phyloP scores from a whole-genome alignment of 2,329 filamentous ascomycete genomes.

The Colletotrichum gloeosporioides region DNA sequence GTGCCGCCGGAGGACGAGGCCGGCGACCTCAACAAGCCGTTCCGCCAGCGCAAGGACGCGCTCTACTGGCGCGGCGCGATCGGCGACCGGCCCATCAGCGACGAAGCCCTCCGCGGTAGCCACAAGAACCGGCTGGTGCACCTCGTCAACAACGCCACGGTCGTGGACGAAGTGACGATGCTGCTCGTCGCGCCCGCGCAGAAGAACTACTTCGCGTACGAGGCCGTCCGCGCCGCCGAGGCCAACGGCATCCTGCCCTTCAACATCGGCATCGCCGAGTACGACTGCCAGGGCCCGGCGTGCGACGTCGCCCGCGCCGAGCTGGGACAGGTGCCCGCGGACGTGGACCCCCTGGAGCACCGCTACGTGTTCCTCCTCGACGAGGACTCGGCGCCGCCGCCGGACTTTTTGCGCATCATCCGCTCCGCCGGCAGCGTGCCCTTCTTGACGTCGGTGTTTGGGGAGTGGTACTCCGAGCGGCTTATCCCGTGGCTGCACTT shows the following conservation, averaged over 20 bases:
- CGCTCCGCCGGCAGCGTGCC: slow-evolving; percentile 68
- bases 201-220: slow-evolving; percentile 54
- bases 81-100: slow-evolving; percentile 55
- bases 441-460: slow-evolving; percentile 75
- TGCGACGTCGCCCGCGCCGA: slow-evolving; percentile 59
- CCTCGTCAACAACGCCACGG: slow-evolving; percentile 64
- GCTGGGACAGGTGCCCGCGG: slow-evolving; percentile 48
- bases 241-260: slow-evolving; percentile 60
- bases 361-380: slow-evolving; percentile 78
- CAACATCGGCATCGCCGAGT: slow-evolving; percentile 65
- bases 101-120: slow-evolving; percentile 68
- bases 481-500: slow-evolving; percentile 81
- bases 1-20: slow-evolving; percentile 50
- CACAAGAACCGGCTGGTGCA: slow-evolving; percentile 76
- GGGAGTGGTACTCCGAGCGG: slow-evolving; percentile 80
- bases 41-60: slow-evolving; percentile 65
- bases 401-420: slow-evolving; percentile 65
- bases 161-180: slow-evolving; percentile 54
- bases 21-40: slow-evolving; percentile 50
- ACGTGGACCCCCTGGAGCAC: slow-evolving; percentile 65
- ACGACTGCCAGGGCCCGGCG: slow-evolving; percentile 56
- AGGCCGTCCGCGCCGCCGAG: slow-evolving; percentile 54
- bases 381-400: slow-evolving; percentile 70
- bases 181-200: slow-evolving; percentile 54
- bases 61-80: slow-evolving; percentile 80